phyloP scores from a whole-genome alignment of 2,329 filamentous ascomycete genomes.

The Lomentospora prolificans region DNA sequence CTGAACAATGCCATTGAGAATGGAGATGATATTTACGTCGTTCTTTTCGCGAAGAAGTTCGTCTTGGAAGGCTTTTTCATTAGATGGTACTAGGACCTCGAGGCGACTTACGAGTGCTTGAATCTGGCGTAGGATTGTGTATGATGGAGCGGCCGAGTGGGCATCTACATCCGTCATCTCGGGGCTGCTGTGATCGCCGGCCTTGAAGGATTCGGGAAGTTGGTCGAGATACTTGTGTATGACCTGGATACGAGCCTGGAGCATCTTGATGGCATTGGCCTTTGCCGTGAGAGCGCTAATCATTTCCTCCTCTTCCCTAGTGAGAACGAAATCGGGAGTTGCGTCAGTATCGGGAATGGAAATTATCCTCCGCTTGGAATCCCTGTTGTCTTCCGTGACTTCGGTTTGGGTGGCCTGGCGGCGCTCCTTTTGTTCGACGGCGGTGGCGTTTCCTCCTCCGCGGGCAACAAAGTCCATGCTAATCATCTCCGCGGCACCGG shows the following conservation, averaged over 20 bases:
- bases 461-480: constrained; percentile 87
- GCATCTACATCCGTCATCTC: constrained; percentile 22
- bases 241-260: constrained; percentile 66
- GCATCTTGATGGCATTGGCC: constrained; percentile 87
- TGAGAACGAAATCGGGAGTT: constrained; percentile 32
- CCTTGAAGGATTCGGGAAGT: constrained; percentile 33
- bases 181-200: constrained; percentile 27
- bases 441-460: constrained; percentile 71
- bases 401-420: constrained; percentile 11
- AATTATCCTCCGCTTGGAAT: constrained; percentile 19
- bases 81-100: constrained; percentile 67
- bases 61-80: constrained; percentile 53
- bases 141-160: constrained; percentile 32
- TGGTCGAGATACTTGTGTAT: constrained; percentile 67
- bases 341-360: constrained; percentile 18
- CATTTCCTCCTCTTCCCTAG: constrained; percentile 50
- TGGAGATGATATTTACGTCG: constrained; percentile 68
- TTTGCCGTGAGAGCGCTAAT: constrained; percentile 68
- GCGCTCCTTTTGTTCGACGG: constrained; percentile 24
- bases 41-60: constrained; percentile 72
- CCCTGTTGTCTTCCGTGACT: constrained; percentile 8
- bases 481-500: constrained; percentile 95
- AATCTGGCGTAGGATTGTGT: constrained; percentile 76
- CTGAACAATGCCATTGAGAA: constrained; percentile 67
- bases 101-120: constrained; percentile 77